Base-by-base conservation (phyloP, 768 basidiomycete genomes). In the Steccherinum ochraceum region DNA sequence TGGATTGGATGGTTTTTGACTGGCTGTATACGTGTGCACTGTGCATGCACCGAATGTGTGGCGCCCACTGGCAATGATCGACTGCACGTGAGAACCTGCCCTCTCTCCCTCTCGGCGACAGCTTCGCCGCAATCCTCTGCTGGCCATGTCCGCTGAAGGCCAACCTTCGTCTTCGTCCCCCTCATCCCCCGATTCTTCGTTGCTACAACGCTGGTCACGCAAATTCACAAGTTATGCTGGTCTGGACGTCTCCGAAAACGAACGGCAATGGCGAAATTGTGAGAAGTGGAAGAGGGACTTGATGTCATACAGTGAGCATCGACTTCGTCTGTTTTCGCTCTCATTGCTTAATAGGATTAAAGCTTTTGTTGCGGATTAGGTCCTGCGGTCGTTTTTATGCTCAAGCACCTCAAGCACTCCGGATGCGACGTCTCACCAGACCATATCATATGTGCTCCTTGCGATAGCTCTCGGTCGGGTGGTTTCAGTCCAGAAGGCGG, bases 351-450 rank as follows among this genome's bases (percentile, higher is more conserved):
- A 53, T 41, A 45, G 11, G 2, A 23, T 43, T 51, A 24, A 2
- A 23, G 26, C 20, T 41, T 40, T 24, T 19, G 45, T 19, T 2
- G 23, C 53, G 12, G 40, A 5, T 27, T 5, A 96, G 94, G 92
- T 63, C 93, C 93, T 11, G 71, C 82, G 2, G 79, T 97, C 1
- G 79, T 84, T 7, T 96, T 97, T 70, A 91, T 99, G 86, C 74
- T 93, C 30, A 86, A 92, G 61, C 93, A 96, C 60, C 77, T 97
- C n/a, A 72, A 79, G 54, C 73, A 85, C 1, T 80, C 82, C 5
- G 86, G 89, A 3, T 86, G 83, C 56, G 71, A 79, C 4, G 83
- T 92, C 19, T 79, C 85, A 3, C 69, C 81, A 1, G 73, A 79
- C 20, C 86, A 93, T 52, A 75, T 98, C 24, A 72, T 87, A 56